Base-by-base conservation (phyloP, 1,139 yeast genomes). In the Lodderomyces metapsilosis region DNA sequence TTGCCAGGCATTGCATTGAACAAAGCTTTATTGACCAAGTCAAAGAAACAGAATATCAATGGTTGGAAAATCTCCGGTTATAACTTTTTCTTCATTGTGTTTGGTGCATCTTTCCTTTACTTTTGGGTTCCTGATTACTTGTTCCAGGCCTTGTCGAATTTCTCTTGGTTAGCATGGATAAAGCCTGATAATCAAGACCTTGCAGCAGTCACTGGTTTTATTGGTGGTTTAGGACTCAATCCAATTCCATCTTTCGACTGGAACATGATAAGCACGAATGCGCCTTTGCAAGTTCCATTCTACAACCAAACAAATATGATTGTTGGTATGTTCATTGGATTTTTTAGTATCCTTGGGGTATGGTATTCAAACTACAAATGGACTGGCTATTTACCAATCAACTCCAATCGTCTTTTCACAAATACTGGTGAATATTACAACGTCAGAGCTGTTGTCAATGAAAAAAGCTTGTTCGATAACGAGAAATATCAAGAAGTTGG, bases 1-100 rank as follows among this genome's bases (percentile, higher is more conserved):
- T 56, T 80, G 48, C 82, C 83, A 17, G 69, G 78, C 4, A 55
- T 81, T 21, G 82, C 87, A n/a, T 61, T 81, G 48, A 77, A n/a
- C n/a, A n/a, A n/a, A n/a, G n/a, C n/a, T n/a, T n/a, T n/a, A n/a
- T n/a, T n/a, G n/a, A n/a, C n/a, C 78, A 56, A 63, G 66, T 73
- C 40, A 58, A 66, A 45, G 73, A 72, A 7, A 67, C 72, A 72
- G 53, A 41, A n/a, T n/a, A n/a, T n/a, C n/a, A n/a, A n/a, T n/a
- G n/a, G n/a, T n/a, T n/a, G n/a, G n/a, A n/a, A n/a, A 5, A 57
- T 67, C 21, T 58, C 71, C 3, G 56, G 66, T 40, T 67, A 61
- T 45, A 31, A 42, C 12, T 66, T 64, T 45, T 67, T 68, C 46
- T 61, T 59, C 35, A 38, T 53, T 24, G 51, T 45, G 2, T 56